These are phyloP conservation scores for Lentinus brumalis DNA, from an alignment of 768 basidiomycete genomes.

Conservation along the genomic window DNA sequence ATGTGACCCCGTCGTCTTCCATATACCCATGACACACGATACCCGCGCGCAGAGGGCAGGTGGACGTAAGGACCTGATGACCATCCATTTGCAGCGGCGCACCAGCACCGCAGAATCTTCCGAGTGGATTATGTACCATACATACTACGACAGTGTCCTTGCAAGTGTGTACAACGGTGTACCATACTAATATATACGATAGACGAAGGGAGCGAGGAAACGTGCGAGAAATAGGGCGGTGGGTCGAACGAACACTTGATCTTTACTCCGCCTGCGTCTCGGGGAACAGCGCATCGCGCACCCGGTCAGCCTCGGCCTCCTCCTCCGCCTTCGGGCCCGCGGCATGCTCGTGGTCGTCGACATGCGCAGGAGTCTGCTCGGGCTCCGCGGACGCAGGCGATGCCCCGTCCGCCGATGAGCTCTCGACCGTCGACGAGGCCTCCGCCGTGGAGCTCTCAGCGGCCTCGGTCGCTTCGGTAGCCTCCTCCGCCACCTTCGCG, in stretches of 20 bases:
- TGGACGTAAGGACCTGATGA: too few relatives aligned
- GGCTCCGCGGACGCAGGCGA: background rate
- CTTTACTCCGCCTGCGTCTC: constrained; percentile 15
- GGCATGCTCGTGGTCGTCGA: constrained; percentile 7
- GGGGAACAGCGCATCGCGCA: constrained; percentile 40
- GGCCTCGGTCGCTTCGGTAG: background rate
- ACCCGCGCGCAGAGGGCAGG: too few relatives aligned
- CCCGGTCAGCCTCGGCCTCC: constrained; percentile 38
- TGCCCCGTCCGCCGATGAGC: background rate
- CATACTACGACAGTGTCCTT: constrained; percentile 2
- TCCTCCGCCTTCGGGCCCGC: constrained; percentile 34
- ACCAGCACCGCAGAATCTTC: too few relatives aligned
- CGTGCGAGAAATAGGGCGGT: background rate
- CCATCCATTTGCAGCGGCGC: too few relatives aligned
- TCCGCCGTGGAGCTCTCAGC: background rate
- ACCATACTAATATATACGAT: constrained; percentile 9
- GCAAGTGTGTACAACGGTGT: constrained; percentile 8
- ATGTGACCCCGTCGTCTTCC: too few relatives aligned
- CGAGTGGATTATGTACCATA: background rate
- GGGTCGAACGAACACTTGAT: background rate
- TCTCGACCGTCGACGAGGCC: background rate
- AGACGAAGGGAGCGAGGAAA: background rate
- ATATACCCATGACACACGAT: too few relatives aligned
- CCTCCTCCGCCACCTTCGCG: background rate
- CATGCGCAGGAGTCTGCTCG: background rate